Evolutionary conservation across 768 basidiomycete species (phyloP), one percentile per base, ranked within the genome.

Genomic region (Suillus decipiens): DNA sequence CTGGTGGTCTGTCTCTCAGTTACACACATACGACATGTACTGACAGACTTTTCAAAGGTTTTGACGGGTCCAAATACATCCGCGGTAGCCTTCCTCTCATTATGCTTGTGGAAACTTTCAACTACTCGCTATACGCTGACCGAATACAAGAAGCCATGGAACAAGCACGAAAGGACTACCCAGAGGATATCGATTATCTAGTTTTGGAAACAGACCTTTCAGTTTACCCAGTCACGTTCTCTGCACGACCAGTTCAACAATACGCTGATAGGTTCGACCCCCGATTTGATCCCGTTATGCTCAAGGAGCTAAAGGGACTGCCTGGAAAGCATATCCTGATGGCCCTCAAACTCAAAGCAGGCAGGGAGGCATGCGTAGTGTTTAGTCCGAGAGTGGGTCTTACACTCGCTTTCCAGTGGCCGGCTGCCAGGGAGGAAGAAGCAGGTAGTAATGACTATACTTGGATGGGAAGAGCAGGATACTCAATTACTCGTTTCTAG

Each of bases 81-180:
- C 54, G 54, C 22, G 22, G 22, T 37, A 55, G 34, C 22, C 54
- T 55, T 22, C 54, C 54, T 55, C 54, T 55, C 36, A 55, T 55
- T 14, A 55, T 36, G 54, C 54, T 55, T 14, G 36, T 37, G 54
- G 54, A 55, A 17, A 55, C 54, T 4, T 56, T 56, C 55, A 56
- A 56, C 22, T 56, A 56, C 36, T 24, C 55, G 36, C 22, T 56
- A 56, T 56, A 56, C 37, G 55, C 55, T 56, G 55, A 56, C 22
- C 55, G 36, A 56, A 56, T 56, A 56, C 55, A 56, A 56, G 55
- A 56, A 37, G 55, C 55, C 24, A 56, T 56, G 36, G 55, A 39
- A 17, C 36, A 11, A 39, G 55, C 36, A 39, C 22, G 36, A 39
- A 37, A 22, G 15, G 22, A 24, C 10, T 56, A 56, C 55, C 55